Evolutionary conservation across 345 rosid genomes (phyloP), one percentile per base, ranked within the genome.

Genomic region (Eucalyptus tenuipes): DNA sequence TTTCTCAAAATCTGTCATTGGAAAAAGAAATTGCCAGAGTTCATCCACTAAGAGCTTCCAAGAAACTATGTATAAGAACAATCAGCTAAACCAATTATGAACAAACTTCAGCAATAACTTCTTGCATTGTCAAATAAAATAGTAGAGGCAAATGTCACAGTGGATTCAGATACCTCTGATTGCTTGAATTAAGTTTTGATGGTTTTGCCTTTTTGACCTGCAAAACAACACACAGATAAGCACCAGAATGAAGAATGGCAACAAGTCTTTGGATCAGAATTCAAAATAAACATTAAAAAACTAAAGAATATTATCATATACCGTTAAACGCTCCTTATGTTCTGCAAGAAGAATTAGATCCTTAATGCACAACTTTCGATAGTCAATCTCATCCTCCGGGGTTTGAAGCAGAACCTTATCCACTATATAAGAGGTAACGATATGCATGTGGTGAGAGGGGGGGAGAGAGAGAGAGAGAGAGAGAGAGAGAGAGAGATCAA

Each of bases 291-390:
- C 17, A n/a, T 86, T 25, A 33, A 87, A 86, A 75, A 81, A 29
- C 17, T 44, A 80, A 11, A 88, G 59, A 86, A 85, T 49, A 17
- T 33, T 64, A 81, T 42, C 29, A 81, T 87, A 40, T 92, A 97
- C 99, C 93, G 91, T 94, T 92, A 94, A 13, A 84, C 89, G 91
- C 92, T 96, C 98, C 91, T 91, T 95, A 80, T 95, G 91, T 89
- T 92, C 96, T 29, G 94, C 97, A 86, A 96, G 92, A 84, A 93
- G 90, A 90, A 96, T 94, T 92, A 97, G 91, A 92, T 98, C 98
- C 89, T 86, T 94, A 86, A 96, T 87, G 86, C 94, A 94, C 92
- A 97, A 91, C 82, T 53, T 92, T 89, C 40, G 89, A 88, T 85
- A 90, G 88, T 94, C 93, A 90, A 95, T 91, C 49, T 96, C 98